Evolutionary conservation across 495 filamentous ascomycete genomes (phyloP).

Genomic region (Corynascus novoguineensis): DNA sequence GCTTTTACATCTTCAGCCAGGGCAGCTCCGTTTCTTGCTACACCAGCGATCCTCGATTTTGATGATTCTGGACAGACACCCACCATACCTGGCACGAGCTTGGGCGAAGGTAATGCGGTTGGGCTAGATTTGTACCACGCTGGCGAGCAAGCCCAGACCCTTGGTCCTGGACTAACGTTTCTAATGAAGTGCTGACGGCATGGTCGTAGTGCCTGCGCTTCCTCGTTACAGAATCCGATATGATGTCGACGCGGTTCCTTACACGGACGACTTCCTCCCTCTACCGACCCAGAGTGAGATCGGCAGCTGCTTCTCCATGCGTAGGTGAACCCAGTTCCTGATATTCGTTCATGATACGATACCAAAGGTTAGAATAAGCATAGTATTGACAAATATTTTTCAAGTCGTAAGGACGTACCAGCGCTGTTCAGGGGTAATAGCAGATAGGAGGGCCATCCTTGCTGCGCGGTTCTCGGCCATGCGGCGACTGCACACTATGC

Average conservation of each 20-base stretch:
- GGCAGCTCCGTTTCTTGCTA: too few species aligned
- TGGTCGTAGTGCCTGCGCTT: background rate
- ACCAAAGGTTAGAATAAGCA: background rate
- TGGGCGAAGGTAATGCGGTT: too few species aligned
- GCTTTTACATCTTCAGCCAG: too few species aligned
- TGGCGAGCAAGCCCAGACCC: too few species aligned
- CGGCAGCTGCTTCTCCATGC: background rate
- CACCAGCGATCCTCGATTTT: too few species aligned
- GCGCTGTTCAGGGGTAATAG: background rate
- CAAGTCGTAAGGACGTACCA: conserved; percentile 11
- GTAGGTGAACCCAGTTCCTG: background rate
- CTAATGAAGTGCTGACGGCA: background rate
- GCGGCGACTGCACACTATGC: background rate
- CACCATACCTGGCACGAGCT: too few species aligned
- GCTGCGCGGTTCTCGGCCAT: conserved; percentile 3
- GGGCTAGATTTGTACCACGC: too few species aligned
- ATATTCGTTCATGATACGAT: too few species aligned
- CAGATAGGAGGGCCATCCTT: background rate
- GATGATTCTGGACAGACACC: too few species aligned
- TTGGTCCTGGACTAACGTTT: too few species aligned
- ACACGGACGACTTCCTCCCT: background rate
- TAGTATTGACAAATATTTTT: background rate
- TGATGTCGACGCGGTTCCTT: background rate
- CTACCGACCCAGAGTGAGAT: background rate
- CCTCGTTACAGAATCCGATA: background rate